Base-by-base conservation (phyloP, 2,329 filamentous ascomycete genomes). In the Lasiodiplodia theobromae region DNA sequence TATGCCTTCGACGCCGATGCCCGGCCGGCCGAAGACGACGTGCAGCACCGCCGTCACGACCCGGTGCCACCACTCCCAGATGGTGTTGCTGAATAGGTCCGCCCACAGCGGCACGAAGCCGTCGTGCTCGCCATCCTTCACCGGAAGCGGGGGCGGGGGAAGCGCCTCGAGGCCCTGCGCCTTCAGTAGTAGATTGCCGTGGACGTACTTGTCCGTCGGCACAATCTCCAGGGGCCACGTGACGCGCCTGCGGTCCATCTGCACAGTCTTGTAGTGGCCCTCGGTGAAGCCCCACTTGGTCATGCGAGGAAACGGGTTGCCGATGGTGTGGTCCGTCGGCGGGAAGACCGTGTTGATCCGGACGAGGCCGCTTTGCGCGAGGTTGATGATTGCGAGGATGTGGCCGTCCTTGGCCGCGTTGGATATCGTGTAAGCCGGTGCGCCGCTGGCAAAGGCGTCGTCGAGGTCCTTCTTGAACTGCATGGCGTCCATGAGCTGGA, bases 271-370 rank as follows among this genome's bases (percentile, higher is more conserved):
- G 77, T 94, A 94, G 71, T 91, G 88, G 18, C 87, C 87, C 8
- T 90, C 89, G 66, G 88, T 86, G 73, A 93, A 91, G 1, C 92
- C 91, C 75, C 91, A 90, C 2, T 89, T 88, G 5, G 80, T 83
- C 28, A 85, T 71, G 40, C 78, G 77, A 18, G 82, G 82, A 14
- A 75, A 74, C 0, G 80, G 78, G 3, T 78, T 78, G 47, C 78
- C 75, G 63, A 82, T 77, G 6, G 80, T 77, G 52, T 77, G 76
- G 69, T 83, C 75, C 37, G 92, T 88, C 1, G 88, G 87, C 5
- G 91, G 84, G 51, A 89, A 82, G 1, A 84, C 75, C 0, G 87
- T 82, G 3, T 84, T 79, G 7, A 92, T 74, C 18, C 76, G 81
- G 52, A 93, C 81, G 51, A 86, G 84, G 3, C 87, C 86, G 62